phyloP scores from a whole-genome alignment of 106 monocot genomes.

The Dactylorhiza incarnata region DNA sequence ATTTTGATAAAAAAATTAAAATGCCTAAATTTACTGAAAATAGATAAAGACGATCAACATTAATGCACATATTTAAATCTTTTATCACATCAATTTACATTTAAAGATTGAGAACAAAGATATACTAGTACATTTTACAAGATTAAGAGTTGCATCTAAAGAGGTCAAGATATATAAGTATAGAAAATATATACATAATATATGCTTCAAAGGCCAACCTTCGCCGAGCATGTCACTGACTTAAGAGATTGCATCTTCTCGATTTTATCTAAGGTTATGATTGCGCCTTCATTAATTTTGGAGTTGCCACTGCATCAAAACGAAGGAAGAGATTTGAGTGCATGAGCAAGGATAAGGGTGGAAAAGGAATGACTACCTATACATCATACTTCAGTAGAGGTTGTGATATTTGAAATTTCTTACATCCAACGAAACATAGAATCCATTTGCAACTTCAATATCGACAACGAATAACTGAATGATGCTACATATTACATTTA shows the following conservation, averaged over 20 bases:
- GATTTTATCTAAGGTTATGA: conserved; percentile 25
- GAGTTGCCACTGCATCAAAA: conserved; percentile 49
- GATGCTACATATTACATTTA: neutral
- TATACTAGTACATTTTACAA: neutral
- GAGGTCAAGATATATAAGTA: neutral
- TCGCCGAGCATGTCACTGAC: conserved; percentile 41
- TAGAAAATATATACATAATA: conserved; percentile 6
- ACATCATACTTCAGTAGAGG: neutral
- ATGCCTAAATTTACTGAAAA: neutral
- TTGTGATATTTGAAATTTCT: neutral
- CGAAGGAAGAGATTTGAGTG: neutral
- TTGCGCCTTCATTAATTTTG: conserved; percentile 16
- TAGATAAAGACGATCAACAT: neutral
- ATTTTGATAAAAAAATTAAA: neutral
- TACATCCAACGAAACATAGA: neutral
- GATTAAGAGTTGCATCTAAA: neutral
- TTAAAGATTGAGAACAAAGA: neutral
- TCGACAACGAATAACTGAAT: neutral
- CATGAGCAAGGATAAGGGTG: neutral
- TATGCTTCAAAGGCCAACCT: conserved; percentile 34
- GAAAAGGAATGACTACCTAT: neutral
- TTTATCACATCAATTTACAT: neutral
- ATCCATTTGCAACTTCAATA: neutral
- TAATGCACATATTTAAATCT: neutral
- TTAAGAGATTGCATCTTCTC: conserved; percentile 57